phyloP scores from a whole-genome alignment of 306 rosid genomes.

The Clitoria ternatea region DNA sequence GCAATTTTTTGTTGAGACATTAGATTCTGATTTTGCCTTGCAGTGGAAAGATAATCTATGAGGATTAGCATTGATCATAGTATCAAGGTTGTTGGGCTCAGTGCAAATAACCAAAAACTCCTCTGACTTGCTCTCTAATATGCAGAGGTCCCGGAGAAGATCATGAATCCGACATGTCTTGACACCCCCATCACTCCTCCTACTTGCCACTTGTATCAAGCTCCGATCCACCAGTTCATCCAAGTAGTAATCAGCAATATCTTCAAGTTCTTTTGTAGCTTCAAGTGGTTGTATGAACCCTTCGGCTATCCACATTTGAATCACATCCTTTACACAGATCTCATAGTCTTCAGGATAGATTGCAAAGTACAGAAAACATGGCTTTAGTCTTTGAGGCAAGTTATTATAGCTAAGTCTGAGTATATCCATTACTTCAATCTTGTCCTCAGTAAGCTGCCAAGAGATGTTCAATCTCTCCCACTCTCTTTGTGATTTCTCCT shows the following conservation, averaged over 20 bases:
- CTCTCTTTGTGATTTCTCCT: background rate
- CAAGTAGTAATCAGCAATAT: slow-evolving; percentile 1
- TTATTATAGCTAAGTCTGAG: background rate
- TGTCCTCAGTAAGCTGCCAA: background rate
- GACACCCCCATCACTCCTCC: slow-evolving; percentile 1
- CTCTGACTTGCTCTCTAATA: background rate
- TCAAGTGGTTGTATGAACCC: background rate
- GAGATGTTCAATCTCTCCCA: background rate
- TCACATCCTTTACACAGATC: background rate
- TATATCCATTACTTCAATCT: background rate
- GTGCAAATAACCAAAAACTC: background rate
- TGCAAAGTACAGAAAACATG: background rate
- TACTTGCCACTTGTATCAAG: background rate
- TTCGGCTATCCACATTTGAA: slow-evolving; percentile 3
- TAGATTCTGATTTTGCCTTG: background rate
- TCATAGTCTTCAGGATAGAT: background rate
- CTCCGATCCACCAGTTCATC: slow-evolving; percentile 1
- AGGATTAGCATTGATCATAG: background rate
- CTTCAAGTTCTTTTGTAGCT: background rate
- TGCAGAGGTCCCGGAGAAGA: background rate
- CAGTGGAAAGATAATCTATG: background rate
- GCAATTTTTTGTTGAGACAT: background rate
- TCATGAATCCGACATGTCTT: slow-evolving; percentile 12
- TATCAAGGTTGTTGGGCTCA: background rate
- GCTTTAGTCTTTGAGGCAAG: background rate